Base-by-base conservation (phyloP, 768 basidiomycete species). In the button mushroom (Agaricus bisporus) region DNA sequence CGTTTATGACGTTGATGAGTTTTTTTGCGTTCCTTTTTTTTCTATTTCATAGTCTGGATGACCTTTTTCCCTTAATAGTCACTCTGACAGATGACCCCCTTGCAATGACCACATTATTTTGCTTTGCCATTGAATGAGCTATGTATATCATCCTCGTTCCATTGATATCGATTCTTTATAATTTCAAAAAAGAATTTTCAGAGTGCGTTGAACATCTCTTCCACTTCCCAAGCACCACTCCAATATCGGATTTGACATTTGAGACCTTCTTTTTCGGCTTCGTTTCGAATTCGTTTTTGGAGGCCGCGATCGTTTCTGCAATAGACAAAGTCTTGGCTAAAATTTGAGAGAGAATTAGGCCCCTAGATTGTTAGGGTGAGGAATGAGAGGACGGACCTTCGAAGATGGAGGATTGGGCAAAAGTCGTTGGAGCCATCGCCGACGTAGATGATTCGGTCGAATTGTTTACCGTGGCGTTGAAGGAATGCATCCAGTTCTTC, bases 341-440 rank as follows among this genome's bases (percentile, higher is more conserved):
- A n/a, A 37, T 57, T 18, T 20, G 15, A 9, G 25, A 41, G 29
- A 51, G 50, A n/a, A n/a, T 18, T 6, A 12, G 28, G n/a, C n/a
- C n/a, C n/a, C n/a, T n/a, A n/a, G 47, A 22, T 22, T 22, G 9
- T 37, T 39, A 12, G 1, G 38, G 5, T 12, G 12, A 39, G 38
- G 41, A 17, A 5, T 41, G 8, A 17, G 11, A 42, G 9, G 39
- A 67, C 72, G 61, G 54, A 90, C 87, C 78, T 79, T 70, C 87
- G 74, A 49, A 98, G 73, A 48, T 86, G 83, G 42, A 98, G 72
- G 50, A 92, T 77, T 3, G 95, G 94, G 66, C 97, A 99, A 65
- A 93, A 95, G 67, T 99, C 97, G 67, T 98, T 98, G 14, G 78
- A 75, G 1, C 97, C 97, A 61, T 99, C 97, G 14, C 97, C 97